These are phyloP conservation scores for Ceratocystis albifundus DNA, from an alignment of 2,329 filamentous ascomycete genomes.

Conservation along the genomic window DNA sequence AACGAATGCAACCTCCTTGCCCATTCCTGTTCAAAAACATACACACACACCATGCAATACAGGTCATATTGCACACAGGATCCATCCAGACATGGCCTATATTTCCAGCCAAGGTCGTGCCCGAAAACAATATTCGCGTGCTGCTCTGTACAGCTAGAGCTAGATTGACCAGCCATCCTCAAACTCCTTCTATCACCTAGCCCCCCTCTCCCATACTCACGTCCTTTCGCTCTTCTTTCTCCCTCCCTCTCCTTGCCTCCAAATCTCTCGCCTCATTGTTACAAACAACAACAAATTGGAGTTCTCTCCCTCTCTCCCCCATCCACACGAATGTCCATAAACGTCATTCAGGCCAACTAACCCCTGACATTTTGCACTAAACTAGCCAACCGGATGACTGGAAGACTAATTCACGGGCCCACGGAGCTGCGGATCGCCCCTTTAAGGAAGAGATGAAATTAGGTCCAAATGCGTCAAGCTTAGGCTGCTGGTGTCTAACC, in stretches of 20 bases:
- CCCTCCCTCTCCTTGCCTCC: neutral
- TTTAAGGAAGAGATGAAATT: neutral
- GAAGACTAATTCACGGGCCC: conserved; percentile 9
- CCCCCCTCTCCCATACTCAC: neutral
- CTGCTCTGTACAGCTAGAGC: neutral
- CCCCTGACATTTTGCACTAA: conserved; percentile 6
- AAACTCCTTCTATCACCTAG: neutral
- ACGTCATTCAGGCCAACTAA: neutral
- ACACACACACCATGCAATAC: too few species aligned
- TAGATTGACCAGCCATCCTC: too few species aligned
- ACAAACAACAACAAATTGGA: neutral
- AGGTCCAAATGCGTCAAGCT: neutral
- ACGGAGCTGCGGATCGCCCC: conserved; percentile 5
- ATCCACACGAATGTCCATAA: neutral
- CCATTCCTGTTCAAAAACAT: too few species aligned
- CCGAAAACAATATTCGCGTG: neutral
- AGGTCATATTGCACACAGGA: too few species aligned
- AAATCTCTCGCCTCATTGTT: neutral
- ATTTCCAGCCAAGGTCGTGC: too few species aligned
- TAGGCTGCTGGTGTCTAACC: neutral
- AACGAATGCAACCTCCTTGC: too few species aligned
- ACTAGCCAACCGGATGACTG: conserved; percentile 11
- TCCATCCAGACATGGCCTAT: too few species aligned
- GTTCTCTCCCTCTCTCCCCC: neutral
- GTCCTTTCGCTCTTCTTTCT: neutral